Base-by-base conservation (phyloP, 1,284 basidiomycete species). In the Hemileia vastatrix region DNA sequence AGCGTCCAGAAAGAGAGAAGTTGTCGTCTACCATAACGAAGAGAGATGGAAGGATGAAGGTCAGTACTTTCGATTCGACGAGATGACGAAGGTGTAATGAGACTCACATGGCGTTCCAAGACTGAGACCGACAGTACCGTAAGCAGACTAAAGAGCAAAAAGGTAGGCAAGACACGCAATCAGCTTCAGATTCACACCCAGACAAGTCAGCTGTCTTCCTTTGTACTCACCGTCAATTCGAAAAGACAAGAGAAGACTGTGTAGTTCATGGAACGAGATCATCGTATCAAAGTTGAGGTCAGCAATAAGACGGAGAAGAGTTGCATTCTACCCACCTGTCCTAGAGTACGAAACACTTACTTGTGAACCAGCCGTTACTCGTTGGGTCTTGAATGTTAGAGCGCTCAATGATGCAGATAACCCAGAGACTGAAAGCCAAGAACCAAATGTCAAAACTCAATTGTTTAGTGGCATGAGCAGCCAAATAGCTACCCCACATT, bases 101-200 rank as follows among this genome's bases (percentile, higher is more conserved):
- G 33, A 21, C n/a, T n/a, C 36, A 77, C 83, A 78, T 0, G 85
- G 82, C 2, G 86, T 77, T 0, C 88, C 88, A 1, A 89, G 77
- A 73, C 86, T 90, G 3, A 95, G 80, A 0, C 91, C 92, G 64
- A 95, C 90, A 3, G 87, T 87, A 2, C 90, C 90, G 72, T 94
- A 95, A 0, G 90, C 92, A 15, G 89, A 93, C 5, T 90, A 87
- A 19, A 91, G 75, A 75, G 93, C 90, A 71, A 91, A 93, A 2
- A 77, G 64, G 52, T 76, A 67, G 24, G 68, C 19, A 13, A 23
- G 21, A 15, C 32, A 32, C 6, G 3, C 5, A 31, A 15, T 6
- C 18, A 40, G 8, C 8, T 54, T 9, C 21, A n/a, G 15, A 31
- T n/a, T n/a, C n/a, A n/a, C n/a, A n/a, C n/a, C n/a, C n/a, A n/a